Evolutionary conservation across 225 moss, liverwort and hornwort genomes (phyloP).

Genomic region (Marchantia polymorpha): DNA sequence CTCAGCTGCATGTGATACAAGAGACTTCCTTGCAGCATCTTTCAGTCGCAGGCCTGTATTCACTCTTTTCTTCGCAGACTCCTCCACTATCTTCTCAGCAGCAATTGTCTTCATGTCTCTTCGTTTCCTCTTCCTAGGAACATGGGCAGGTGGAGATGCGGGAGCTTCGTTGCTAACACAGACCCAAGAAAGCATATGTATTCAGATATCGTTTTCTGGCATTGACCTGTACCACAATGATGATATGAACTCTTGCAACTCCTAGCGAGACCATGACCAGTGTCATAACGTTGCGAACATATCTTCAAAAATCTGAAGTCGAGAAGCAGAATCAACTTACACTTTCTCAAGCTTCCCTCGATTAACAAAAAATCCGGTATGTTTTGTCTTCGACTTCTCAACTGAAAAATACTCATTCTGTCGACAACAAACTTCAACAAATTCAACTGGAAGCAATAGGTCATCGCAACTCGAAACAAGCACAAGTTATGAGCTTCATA

Average conservation of each 20-base stretch:
- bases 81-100: conserved; percentile 59
- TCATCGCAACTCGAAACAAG: neutral
- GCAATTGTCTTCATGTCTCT: conserved; percentile 55
- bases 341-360: conserved; percentile 89
- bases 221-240: neutral
- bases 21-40: conserved; percentile 71
- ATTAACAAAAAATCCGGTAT: conserved; percentile 88
- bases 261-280: neutral
- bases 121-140: conserved; percentile 82
- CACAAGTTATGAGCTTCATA: neutral
- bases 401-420: conserved; percentile 95
- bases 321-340: conserved; percentile 37
- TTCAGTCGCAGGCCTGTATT: conserved; percentile 74
- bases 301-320: neutral
- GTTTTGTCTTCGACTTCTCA: conserved; percentile 83
- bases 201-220: neutral
- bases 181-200: neutral
- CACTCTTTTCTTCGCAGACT: conserved; percentile 71
- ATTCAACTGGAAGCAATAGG: neutral
- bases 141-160: conserved; percentile 50
- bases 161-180: conserved; percentile 59
- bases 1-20: conserved; percentile 22
- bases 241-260: neutral
- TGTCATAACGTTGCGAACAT: neutral
- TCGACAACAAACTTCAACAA: conserved; percentile 5